Percentiles rank a stretch among this genome's conserved stretches.
Conservation (phyloP, 148 eudicot species). For the Arbutus unedo region DNA sequence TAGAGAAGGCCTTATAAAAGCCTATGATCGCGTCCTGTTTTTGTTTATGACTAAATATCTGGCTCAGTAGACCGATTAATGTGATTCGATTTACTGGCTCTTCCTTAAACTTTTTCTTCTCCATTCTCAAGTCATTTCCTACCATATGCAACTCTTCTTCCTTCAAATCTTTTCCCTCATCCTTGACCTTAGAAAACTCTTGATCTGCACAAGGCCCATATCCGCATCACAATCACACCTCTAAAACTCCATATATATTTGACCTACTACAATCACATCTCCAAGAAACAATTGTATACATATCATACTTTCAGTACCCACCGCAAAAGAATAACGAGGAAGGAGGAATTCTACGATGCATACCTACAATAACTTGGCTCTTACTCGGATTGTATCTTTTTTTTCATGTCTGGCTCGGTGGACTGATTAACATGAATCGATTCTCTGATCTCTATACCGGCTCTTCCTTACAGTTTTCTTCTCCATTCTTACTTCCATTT, state of each 20-base stretch:
- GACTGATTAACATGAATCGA: neutral
- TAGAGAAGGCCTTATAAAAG: too few relatives aligned
- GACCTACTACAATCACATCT: too few relatives aligned
- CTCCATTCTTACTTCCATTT: slow-evolving; percentile 14
- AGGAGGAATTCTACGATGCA: neutral
- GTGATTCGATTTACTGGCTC: too few relatives aligned
- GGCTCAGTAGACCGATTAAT: too few relatives aligned
- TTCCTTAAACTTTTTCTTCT: slow-evolving; percentile 18
- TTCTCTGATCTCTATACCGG: neutral
- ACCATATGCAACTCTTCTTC: slow-evolving; percentile 31
- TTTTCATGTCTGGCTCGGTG: too few relatives aligned
- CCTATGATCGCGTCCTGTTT: too few relatives aligned
- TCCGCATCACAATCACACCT: slow-evolving; percentile 3
- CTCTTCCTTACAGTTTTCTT: slow-evolving; percentile 16
- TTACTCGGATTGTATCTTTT: too few relatives aligned
- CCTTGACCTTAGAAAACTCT: slow-evolving; percentile 18
- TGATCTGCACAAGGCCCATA: slow-evolving; percentile 63
- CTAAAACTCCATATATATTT: too few relatives aligned
- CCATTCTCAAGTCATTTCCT: slow-evolving; percentile 14
- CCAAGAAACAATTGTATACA: too few relatives aligned
- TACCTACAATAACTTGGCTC: neutral
- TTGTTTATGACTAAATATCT: too few relatives aligned
- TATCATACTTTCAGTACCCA: too few relatives aligned
- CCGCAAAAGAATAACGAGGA: too few relatives aligned
- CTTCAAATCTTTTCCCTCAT: slow-evolving; percentile 20